A percentile compares a stretch with the other conserved stretches of the same genome.
Conservation (phyloP, 2,329 filamentous ascomycete genomes). For the Geosmithia putterillii region DNA sequence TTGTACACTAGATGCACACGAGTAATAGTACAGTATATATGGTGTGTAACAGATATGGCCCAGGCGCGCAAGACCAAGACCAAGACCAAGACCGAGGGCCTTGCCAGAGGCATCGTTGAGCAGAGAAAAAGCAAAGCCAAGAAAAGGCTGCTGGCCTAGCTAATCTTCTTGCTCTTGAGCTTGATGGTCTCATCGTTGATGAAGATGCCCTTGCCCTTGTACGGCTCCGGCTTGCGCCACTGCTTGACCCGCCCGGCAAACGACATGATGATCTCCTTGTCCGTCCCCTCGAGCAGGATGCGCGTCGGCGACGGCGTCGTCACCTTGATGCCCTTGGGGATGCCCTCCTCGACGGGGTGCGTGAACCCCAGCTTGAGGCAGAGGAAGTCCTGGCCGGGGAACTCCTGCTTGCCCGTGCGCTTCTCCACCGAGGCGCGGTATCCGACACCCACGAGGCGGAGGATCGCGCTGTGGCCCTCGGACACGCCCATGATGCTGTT, state of each 20-base stretch:
- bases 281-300: conserved; percentile 76
- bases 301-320: conserved; percentile 84
- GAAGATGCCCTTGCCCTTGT: conserved; percentile 99
- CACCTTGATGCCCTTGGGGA: conserved; percentile 73
- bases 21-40: too few relatives aligned
- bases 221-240: conserved; percentile 90
- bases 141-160: conserved; percentile 36
- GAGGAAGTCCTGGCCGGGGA: conserved; percentile 76
- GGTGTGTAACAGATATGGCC: too few relatives aligned
- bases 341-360: conserved; percentile 81
- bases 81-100: too few relatives aligned
- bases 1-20: not conserved
- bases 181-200: conserved; percentile 96
- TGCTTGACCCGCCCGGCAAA: conserved; percentile 81
- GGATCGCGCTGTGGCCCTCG: conserved; percentile 88
- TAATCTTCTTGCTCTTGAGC: conserved; percentile 96
- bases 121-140: not conserved
- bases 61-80: too few relatives aligned
- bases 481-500: conserved; percentile 90
- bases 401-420: conserved; percentile 61
- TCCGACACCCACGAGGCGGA: conserved; percentile 87
- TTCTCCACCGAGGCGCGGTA: conserved; percentile 83
- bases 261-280: conserved; percentile 78
- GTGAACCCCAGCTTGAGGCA: conserved; percentile 93
- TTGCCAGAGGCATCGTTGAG: too few relatives aligned